Percentiles rank a stretch among this genome's conserved stretches.
These are phyloP conservation scores for Clonostachys chloroleuca DNA, from an alignment of 2,329 filamentous ascomycete species.

Conservation along the genomic window DNA sequence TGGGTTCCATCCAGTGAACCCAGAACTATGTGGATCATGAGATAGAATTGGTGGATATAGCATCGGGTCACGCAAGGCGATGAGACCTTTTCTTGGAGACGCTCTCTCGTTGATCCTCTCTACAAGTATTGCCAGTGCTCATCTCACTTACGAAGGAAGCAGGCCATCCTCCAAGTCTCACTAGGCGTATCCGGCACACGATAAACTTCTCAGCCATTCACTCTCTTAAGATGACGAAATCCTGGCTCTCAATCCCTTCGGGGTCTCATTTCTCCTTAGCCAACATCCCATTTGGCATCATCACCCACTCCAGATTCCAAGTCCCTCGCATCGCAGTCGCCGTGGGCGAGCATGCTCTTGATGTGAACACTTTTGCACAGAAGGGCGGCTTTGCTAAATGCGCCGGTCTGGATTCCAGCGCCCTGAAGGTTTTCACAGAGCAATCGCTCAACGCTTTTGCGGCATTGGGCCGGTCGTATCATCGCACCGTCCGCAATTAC, in stretches of 20 bases:
- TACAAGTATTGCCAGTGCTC: too few relatives aligned
- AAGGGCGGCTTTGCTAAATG: slow-evolving; percentile 30
- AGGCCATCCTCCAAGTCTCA: too few relatives aligned
- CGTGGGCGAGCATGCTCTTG: slow-evolving; percentile 67
- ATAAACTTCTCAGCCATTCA: too few relatives aligned
- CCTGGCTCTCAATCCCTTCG: background rate
- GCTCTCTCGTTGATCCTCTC: too few relatives aligned
- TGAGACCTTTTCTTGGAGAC: too few relatives aligned
- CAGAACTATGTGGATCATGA: too few relatives aligned
- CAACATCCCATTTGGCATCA: slow-evolving; percentile 81
- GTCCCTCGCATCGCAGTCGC: slow-evolving; percentile 63
- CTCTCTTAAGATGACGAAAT: background rate
- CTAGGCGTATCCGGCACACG: too few relatives aligned
- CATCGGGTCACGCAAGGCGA: too few relatives aligned
- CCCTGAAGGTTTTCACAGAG: slow-evolving; percentile 13
- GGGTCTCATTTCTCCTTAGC: slow-evolving; percentile 59
- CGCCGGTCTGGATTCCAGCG: slow-evolving; percentile 6
- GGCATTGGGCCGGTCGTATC: slow-evolving; percentile 61
- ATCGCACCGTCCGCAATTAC: slow-evolving; percentile 64
- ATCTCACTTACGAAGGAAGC: too few relatives aligned
- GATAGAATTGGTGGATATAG: too few relatives aligned
- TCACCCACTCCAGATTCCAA: slow-evolving; percentile 54
- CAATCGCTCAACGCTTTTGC: slow-evolving; percentile 23
- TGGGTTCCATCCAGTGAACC: too few relatives aligned
- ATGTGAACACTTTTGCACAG: slow-evolving; percentile 57